Percentiles rank a stretch among this genome's conserved stretches.
These are phyloP conservation scores for Monosporascus ibericus DNA, from an alignment of 2,329 filamentous ascomycete genomes.

Conservation along the genomic window DNA sequence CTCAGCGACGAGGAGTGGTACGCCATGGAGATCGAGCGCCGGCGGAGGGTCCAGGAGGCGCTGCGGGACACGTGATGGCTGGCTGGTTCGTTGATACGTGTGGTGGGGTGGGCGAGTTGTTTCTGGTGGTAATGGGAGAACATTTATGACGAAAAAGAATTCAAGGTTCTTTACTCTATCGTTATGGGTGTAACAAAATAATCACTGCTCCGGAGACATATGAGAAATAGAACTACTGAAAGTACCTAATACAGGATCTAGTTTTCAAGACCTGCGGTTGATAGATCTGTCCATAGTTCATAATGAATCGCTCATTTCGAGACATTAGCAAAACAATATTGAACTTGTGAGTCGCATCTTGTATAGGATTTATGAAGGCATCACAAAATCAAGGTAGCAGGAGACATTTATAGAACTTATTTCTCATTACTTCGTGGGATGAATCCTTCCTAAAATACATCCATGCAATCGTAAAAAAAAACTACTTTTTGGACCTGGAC, in stretches of 20 bases:
- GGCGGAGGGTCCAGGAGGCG: slow-evolving; percentile 14
- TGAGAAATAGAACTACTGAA: too few species aligned
- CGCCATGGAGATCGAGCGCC: slow-evolving; percentile 25
- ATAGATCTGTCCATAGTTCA: too few species aligned
- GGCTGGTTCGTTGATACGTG: background rate
- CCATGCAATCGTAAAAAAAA: slow-evolving; percentile 26
- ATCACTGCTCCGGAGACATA: too few species aligned
- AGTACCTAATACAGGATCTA: too few species aligned
- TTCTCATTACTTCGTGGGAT: slow-evolving; percentile 24
- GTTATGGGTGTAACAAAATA: too few species aligned
- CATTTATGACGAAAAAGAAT: background rate
- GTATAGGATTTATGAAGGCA: background rate
- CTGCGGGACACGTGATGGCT: slow-evolving; percentile 9
- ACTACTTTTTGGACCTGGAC: slow-evolving; percentile 30
- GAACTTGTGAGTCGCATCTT: too few species aligned
- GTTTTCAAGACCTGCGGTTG: too few species aligned
- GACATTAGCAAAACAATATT: too few species aligned
- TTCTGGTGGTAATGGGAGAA: too few species aligned
- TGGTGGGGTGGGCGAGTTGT: background rate
- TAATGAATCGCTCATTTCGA: too few species aligned
- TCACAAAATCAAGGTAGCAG: background rate
- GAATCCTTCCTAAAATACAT: slow-evolving; percentile 26
- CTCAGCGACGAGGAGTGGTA: slow-evolving; percentile 39
- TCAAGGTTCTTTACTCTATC: background rate
- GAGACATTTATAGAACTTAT: slow-evolving; percentile 16